phyloP scores from a whole-genome alignment of 768 basidiomycete genomes.

The Neoboletus magnificus region DNA sequence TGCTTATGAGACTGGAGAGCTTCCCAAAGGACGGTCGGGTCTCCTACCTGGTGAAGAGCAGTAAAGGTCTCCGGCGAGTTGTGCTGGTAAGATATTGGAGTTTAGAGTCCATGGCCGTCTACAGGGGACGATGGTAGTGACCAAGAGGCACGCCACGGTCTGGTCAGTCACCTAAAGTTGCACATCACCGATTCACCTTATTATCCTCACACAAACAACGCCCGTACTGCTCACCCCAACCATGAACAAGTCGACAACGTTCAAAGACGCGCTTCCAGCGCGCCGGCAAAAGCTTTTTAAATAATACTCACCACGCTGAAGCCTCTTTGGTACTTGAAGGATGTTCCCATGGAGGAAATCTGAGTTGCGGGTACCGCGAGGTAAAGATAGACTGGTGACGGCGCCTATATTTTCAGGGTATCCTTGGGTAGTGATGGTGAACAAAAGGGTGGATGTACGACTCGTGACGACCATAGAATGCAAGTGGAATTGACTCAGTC shows the following conservation, averaged over 20 bases:
- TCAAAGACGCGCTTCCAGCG: neutral
- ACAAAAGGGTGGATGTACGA: neutral
- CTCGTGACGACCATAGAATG: neutral
- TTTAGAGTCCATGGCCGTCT: neutral
- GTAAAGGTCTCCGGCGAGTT: neutral
- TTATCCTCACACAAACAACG: neutral
- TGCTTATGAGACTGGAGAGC: neutral
- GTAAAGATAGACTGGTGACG: too few relatives aligned
- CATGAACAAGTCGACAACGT: neutral
- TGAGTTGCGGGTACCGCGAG: too few relatives aligned
- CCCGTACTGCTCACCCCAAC: neutral
- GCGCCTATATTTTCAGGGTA: neutral
- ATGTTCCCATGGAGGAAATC: neutral
- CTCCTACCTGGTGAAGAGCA: neutral
- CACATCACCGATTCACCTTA: neutral
- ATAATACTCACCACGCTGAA: neutral
- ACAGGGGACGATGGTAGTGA: neutral
- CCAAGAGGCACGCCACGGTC: too few relatives aligned
- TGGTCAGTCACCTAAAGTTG: too few relatives aligned
- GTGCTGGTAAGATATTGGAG: neutral
- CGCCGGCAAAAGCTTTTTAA: neutral
- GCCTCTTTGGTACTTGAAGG: neutral
- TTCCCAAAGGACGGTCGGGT: neutral
- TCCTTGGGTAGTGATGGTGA: neutral
- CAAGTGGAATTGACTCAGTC: too few relatives aligned